Base-by-base conservation (phyloP, 495 filamentous ascomycete species). In the Acidomyces sp. region DNA sequence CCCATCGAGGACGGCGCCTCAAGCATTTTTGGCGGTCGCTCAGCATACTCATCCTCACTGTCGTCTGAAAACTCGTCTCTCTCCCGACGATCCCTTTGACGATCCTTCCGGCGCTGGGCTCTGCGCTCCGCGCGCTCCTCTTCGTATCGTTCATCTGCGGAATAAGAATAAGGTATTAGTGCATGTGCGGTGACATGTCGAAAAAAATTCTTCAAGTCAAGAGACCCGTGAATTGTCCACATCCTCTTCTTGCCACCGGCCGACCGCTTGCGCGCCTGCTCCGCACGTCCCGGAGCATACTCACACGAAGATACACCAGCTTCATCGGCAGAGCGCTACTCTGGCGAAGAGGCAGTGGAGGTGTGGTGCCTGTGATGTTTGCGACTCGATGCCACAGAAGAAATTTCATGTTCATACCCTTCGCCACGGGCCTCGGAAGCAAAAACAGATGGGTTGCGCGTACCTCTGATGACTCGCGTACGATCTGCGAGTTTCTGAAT, bases 401-500 rank as follows among this genome's bases (percentile, higher is more conserved):
- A 11, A 4, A 16, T 6, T 18, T 4, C 34, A 6, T 34, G 7
- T 9, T 34, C 15, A 6, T 16, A 9, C 18, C 33, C 38, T 2
- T 41, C 23, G 18, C 28, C 29, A 25, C 37, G 11, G 10, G n/a
- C 12, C n/a, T 12, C 17, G 9, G 26, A 9, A 29, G 26, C 9
- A 9, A 9, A 9, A 29, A 29, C 6, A 37, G 35, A 37, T 28
- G 4, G 25, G 39, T 24, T 18, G 18, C 15, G 20, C 16, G n/a
- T 65, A 85, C 82, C 80, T 78, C 84, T 69, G 34, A 92, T 70
- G 49, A 79, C 67, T 35, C 77, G 72, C 1, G 85, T 93, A 20
- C 75, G 77, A 31, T 72, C 69, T 10, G 83, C 81, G 53, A 84
- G 80, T 3, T 66, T 73, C 54, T 90, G 77, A 33, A 93, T 85